Conservation (phyloP, 345 rosid species). For the Gossypium stocksii region DNA sequence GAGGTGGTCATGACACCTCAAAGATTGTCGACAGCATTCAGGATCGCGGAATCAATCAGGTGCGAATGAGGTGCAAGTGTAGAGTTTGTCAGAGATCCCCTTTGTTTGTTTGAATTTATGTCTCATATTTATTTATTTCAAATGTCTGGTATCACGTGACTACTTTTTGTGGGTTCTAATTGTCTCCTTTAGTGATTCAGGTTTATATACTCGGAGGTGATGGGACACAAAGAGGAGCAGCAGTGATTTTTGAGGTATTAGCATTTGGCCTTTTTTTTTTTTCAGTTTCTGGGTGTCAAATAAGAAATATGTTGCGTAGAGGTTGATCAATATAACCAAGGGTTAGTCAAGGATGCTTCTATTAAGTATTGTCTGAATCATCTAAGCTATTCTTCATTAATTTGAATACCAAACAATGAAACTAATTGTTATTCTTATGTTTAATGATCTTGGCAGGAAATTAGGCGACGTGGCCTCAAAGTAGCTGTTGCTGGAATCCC, state of each 20-base stretch:
- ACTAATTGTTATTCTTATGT: not conserved
- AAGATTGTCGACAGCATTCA: slow-evolving; percentile 94
- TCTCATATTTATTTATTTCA: not conserved
- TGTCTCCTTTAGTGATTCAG: slow-evolving; percentile 30
- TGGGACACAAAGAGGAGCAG: slow-evolving; percentile 81
- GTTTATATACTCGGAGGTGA: slow-evolving; percentile 86
- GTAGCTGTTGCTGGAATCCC: slow-evolving; percentile 88
- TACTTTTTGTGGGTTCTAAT: slow-evolving; percentile 11
- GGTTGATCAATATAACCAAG: slow-evolving; percentile 5
- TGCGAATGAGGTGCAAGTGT: slow-evolving; percentile 16
- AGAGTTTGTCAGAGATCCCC: not conserved
- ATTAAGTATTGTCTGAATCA: not conserved
- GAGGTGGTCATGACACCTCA: slow-evolving; percentile 77
- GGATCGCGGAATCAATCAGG: slow-evolving; percentile 69
- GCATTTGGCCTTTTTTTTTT: not conserved
- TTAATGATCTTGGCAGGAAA: slow-evolving; percentile 49
- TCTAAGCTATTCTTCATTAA: slow-evolving; percentile 1
- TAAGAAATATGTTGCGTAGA: not conserved
- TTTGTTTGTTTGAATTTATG: not conserved
- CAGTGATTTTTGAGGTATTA: slow-evolving; percentile 59
- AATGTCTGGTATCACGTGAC: not conserved
- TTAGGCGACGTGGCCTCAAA: slow-evolving; percentile 72
- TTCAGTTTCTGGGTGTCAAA: not conserved
- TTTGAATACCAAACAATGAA: slow-evolving; percentile 6
- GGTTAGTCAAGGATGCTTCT: not conserved